Conservation (phyloP, 1,284 basidiomycete species). For the Ustilago shanxiensis region DNA sequence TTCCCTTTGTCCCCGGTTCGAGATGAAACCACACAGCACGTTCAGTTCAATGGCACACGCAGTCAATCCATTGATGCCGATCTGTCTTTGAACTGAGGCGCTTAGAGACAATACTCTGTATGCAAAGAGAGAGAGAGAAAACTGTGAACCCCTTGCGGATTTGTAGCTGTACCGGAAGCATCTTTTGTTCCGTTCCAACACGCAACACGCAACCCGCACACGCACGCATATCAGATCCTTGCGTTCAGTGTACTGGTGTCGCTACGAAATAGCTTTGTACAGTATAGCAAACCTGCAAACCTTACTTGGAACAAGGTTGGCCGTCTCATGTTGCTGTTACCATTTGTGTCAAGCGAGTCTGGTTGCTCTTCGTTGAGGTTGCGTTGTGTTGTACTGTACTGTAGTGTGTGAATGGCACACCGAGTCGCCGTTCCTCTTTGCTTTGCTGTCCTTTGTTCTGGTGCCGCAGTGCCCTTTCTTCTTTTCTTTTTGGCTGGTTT, state of each 20-base stretch:
- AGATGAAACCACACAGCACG: too few species aligned
- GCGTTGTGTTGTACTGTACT: background rate
- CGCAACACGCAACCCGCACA: too few species aligned
- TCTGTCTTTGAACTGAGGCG: background rate
- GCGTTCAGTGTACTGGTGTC: too few species aligned
- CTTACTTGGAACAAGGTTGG: background rate
- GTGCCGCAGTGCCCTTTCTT: background rate
- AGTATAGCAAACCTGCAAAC: background rate
- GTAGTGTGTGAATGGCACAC: background rate
- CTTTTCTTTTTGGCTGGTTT: background rate
- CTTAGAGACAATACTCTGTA: too few species aligned
- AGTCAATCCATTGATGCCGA: too few species aligned
- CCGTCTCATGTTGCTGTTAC: background rate
- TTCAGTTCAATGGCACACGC: too few species aligned
- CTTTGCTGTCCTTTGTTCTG: background rate
- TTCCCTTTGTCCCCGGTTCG: too few species aligned
- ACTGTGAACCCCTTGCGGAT: constrained; percentile 9
- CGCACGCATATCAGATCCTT: background rate
- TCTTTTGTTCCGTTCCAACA: constrained; percentile 12
- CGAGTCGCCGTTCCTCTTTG: background rate
- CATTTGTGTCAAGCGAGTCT: background rate
- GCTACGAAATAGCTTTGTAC: background rate
- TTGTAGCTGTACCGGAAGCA: constrained; percentile 4
- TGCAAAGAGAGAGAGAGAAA: background rate
- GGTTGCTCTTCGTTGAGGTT: background rate